Percentiles rank a stretch among this genome's conserved stretches.
Conservation (phyloP, 225 moss, liverwort and hornwort species). For the Sphagnum tenellum region DNA sequence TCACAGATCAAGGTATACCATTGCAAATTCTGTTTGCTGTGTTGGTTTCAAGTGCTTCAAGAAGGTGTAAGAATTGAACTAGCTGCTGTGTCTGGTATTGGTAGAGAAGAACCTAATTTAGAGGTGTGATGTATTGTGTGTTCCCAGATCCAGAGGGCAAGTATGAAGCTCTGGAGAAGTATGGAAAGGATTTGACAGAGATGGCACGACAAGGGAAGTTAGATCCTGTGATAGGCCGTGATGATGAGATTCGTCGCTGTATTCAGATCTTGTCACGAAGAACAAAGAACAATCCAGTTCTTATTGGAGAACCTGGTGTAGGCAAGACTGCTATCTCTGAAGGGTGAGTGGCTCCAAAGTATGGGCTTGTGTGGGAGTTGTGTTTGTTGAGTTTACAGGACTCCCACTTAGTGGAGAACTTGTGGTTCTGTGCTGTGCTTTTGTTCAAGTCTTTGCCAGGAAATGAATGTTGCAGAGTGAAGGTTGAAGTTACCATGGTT, state of each 20-base stretch:
- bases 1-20: constrained; percentile 78
- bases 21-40: neutral
- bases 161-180: constrained; percentile 93
- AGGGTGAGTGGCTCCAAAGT: constrained; percentile 43
- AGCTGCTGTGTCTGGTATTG: too few species aligned
- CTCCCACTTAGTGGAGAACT: neutral
- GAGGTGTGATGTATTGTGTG: neutral
- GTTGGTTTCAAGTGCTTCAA: neutral
- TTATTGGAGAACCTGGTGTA: constrained; percentile 96
- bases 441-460: neutral
- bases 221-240: constrained; percentile 95
- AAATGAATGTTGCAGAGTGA: neutral
- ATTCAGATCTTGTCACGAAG: constrained; percentile 93
- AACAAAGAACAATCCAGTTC: constrained; percentile 93
- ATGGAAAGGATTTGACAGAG: constrained; percentile 88
- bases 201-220: constrained; percentile 98
- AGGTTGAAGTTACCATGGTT: neutral
- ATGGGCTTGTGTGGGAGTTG: neutral
- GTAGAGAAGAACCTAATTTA: too few species aligned
- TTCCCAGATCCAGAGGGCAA: constrained; percentile 78
- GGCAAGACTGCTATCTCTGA: constrained; percentile 99
- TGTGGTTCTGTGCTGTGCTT: neutral
- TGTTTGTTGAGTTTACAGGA: neutral
- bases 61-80: too few species aligned
- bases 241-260: constrained; percentile 90